Evolutionary conservation across 83 land plant species (phyloP), one percentile per base, ranked within the genome.

Genomic region (Thuja plicata): DNA sequence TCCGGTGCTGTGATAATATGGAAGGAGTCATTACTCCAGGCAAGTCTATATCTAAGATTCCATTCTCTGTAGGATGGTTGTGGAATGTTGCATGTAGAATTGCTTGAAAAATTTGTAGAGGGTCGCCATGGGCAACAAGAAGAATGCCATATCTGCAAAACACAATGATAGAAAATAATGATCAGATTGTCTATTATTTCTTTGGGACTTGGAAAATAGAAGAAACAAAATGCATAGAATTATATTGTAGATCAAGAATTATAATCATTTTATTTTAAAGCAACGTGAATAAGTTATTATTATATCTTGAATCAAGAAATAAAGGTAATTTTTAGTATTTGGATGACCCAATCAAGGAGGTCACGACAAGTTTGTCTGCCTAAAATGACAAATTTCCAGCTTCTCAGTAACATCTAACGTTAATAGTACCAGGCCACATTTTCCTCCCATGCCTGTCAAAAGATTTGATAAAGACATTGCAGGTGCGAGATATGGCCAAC

Each of bases 41-140:
- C 24, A 91, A 81, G 86, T 90, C 94, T 38, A 92, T 88, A 32
- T 50, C 34, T 83, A 95, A 86, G 76, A 91, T 90, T 46, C 88
- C 87, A 11, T 32, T 38, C 15, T 90, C 27, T 40, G 5, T 86
- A 11, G 77, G 4, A 12, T 88, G 13, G 83, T 41, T 79, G 27
- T 91, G 66, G 45, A 89, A 71, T 21, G 90, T 89, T 41, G 94
- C 91, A 89, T 91, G 88, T 40, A 96, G 80, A 32, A 97, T 84
- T 27, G 97, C 92, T 92, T 97, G 99, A 62, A 97, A 66, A 12
- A 97, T 97, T 81, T 96, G 98, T 24, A 97, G 94, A 13, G 99
- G 96, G 89, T 97, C 99, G 13, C 99, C 99, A 92, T 97, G 99
- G 92, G 95, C 93, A 7, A 97, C 98, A 32, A 97, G 62, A 89